Conservation (phyloP, 345 rosid genomes). For the Moringa oleifera region DNA sequence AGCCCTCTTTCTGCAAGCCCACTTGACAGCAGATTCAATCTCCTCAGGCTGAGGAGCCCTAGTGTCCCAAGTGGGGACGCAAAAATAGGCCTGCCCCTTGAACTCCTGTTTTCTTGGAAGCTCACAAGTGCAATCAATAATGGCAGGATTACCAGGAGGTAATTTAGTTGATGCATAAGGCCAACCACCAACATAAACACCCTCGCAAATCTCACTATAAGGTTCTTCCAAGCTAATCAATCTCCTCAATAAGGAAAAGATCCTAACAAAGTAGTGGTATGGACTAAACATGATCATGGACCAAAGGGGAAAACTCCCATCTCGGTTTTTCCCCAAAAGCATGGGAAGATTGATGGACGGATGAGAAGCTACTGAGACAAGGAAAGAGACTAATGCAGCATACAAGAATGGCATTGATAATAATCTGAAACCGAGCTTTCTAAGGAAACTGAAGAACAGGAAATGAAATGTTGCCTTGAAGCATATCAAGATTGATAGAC, state of each 20-base stretch:
- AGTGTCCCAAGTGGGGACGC: conserved; percentile 78
- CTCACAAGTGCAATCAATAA: conserved; percentile 72
- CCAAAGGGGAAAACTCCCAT: conserved; percentile 63
- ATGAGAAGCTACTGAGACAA: conserved; percentile 39
- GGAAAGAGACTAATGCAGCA: conserved; percentile 36
- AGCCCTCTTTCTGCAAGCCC: conserved; percentile 64
- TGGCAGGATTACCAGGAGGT: conserved; percentile 70
- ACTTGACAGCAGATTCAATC: conserved; percentile 69
- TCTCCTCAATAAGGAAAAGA: conserved; percentile 40
- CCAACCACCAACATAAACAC: conserved; percentile 72
- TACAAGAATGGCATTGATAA: conserved; percentile 47
- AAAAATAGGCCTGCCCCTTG: conserved; percentile 39
- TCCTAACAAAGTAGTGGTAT: conserved; percentile 41
- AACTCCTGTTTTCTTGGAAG: conserved; percentile 45
- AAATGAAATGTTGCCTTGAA: conserved; percentile 31
- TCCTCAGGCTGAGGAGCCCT: conserved; percentile 59
- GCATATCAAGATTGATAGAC: conserved; percentile 37
- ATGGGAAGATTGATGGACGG: conserved; percentile 42
- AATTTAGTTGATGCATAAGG: conserved; percentile 36
- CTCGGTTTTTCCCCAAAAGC: conserved; percentile 53
- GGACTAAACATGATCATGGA: conserved; percentile 52
- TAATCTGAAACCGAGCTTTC: conserved; percentile 23
- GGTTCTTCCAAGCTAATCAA: conserved; percentile 47
- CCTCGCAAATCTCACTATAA: conserved; percentile 44
- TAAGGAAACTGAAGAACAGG: conserved; percentile 26